phyloP scores from a whole-genome alignment of 148 eudicot genomes.

The Rhododendron kiyosumense region DNA sequence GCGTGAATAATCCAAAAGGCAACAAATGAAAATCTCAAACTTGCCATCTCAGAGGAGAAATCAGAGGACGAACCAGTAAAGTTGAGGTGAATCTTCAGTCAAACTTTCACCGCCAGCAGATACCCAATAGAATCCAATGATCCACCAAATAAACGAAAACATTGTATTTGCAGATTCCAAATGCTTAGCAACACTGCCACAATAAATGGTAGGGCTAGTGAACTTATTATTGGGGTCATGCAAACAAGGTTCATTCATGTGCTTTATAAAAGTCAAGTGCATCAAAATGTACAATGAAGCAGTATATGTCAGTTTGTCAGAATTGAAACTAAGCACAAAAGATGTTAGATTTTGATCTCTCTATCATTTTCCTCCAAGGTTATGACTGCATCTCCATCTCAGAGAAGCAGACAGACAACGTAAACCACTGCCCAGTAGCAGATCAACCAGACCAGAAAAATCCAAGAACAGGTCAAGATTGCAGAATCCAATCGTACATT shows the following conservation, averaged over 20 bases:
- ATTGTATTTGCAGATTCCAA: slow-evolving; percentile 88
- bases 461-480: not conserved
- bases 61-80: slow-evolving; percentile 61
- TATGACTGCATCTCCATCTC: not conserved
- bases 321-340: not conserved
- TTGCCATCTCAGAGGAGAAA: not conserved
- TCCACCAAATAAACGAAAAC: slow-evolving; percentile 99
- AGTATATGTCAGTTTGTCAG: not conserved
- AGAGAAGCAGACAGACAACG: not conserved
- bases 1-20: slow-evolving; percentile 11
- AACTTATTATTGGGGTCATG: not conserved
- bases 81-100: slow-evolving; percentile 66
- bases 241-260: not conserved
- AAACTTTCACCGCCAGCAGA: slow-evolving; percentile 73
- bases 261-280: not conserved
- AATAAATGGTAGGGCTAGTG: not conserved
- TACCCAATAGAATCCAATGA: slow-evolving; percentile 95
- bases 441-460: not conserved
- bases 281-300: not conserved
- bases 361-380: not conserved
- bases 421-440: not conserved
- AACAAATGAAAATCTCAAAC: not conserved
- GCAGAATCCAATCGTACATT: not conserved
- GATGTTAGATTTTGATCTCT: not conserved
- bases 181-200: slow-evolving; percentile 75